phyloP scores from a whole-genome alignment of 805 yeast genomes.

The Hanseniaspora opuntiae region DNA sequence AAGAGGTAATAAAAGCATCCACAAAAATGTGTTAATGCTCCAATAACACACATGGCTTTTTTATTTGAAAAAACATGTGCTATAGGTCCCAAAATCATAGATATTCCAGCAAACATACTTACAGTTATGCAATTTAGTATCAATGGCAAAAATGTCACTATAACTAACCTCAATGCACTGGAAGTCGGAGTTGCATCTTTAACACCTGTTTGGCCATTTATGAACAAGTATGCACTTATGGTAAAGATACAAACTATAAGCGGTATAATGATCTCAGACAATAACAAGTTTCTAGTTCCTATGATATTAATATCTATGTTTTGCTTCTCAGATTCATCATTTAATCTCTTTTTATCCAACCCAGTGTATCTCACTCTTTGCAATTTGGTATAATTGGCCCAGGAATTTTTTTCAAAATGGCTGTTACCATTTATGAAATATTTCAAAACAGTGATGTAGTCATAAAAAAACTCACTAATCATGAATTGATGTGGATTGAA shows the following conservation, averaged over 20 bases:
- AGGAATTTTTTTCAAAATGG: slow-evolving; percentile 52
- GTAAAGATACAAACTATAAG: slow-evolving; percentile 53
- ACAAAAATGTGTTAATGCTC: slow-evolving; percentile 41
- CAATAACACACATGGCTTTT: slow-evolving; percentile 33
- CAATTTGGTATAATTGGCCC: slow-evolving; percentile 64
- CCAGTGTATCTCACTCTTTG: slow-evolving; percentile 87
- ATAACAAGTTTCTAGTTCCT: slow-evolving; percentile 58
- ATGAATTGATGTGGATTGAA: slow-evolving; percentile 70
- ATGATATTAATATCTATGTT: slow-evolving; percentile 62
- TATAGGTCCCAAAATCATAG: slow-evolving; percentile 39
- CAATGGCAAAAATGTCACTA: slow-evolving; percentile 41
- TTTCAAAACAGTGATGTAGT: slow-evolving; percentile 46
- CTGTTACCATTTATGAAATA: slow-evolving; percentile 79
- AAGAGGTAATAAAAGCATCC: slow-evolving; percentile 41
- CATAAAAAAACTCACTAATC: slow-evolving; percentile 55
- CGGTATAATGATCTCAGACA: slow-evolving; percentile 71
- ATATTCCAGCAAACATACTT: slow-evolving; percentile 29
- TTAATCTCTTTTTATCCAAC: slow-evolving; percentile 59
- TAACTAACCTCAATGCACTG: slow-evolving; percentile 46
- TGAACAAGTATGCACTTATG: slow-evolving; percentile 61
- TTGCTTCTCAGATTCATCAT: slow-evolving; percentile 50
- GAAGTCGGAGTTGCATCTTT: slow-evolving; percentile 35
- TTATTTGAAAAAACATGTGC: slow-evolving; percentile 19
- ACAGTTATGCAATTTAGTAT: slow-evolving; percentile 26
- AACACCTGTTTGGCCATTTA: slow-evolving; percentile 82